Conservation (phyloP, 73 alveolate genomes). For the Symbiodinium natans region DNA sequence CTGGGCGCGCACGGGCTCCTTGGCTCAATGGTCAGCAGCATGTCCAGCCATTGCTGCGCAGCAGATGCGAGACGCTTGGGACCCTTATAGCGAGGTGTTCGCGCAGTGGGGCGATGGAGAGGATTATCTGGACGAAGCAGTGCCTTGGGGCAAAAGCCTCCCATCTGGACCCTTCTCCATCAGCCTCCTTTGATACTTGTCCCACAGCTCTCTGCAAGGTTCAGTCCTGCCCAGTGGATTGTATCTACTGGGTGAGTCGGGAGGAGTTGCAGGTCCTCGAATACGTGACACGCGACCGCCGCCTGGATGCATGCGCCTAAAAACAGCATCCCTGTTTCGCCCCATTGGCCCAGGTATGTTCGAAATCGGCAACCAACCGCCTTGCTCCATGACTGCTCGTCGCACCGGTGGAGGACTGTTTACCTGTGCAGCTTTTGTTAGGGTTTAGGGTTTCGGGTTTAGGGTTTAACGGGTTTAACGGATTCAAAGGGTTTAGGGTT, state of each 20-base stretch:
- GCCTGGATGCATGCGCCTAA: not conserved
- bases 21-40: too few relatives aligned
- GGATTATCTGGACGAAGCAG: conserved; percentile 76
- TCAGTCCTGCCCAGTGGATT: conserved; percentile 88
- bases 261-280: conserved; percentile 86
- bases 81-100: too few relatives aligned
- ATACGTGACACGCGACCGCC: conserved; percentile 70
- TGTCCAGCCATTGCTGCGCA: too few relatives aligned
- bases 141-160: too few relatives aligned
- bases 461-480: too few relatives aligned
- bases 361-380: conserved; percentile 64
- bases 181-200: too few relatives aligned
- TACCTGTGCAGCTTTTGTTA: too few relatives aligned
- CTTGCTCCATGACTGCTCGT: conserved; percentile 68
- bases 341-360: conserved; percentile 42
- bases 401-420: conserved; percentile 60
- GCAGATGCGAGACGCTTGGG: not conserved
- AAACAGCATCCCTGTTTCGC: too few relatives aligned
- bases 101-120: conserved; percentile 89
- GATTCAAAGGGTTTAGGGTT: too few relatives aligned
- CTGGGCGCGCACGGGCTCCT: conserved; percentile 84
- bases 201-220: conserved; percentile 38
- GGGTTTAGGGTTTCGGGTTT: too few relatives aligned
- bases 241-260: conserved; percentile 90
- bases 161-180: too few relatives aligned